phyloP scores from a whole-genome alignment of 2,329 filamentous ascomycete species.

The Monosporascus sp. region DNA sequence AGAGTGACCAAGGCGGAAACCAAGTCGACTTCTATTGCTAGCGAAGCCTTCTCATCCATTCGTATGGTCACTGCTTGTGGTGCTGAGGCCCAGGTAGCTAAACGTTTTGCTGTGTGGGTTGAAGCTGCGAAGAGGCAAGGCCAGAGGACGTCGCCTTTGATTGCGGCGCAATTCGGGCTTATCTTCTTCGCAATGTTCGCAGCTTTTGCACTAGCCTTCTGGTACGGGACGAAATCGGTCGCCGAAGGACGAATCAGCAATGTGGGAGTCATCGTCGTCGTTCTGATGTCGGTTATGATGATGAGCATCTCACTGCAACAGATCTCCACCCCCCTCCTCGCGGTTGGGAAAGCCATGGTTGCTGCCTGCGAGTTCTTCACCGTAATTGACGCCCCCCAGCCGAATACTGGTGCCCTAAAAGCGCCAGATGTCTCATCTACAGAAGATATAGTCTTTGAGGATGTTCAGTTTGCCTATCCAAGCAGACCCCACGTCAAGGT shows the following conservation, averaged over 20 bases:
- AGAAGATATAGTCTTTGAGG: constrained; percentile 54
- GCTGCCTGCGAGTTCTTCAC: constrained; percentile 54
- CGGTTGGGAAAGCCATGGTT: constrained; percentile 51
- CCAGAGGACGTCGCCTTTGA: constrained; percentile 42
- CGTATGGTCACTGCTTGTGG: constrained; percentile 60
- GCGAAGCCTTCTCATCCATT: constrained; percentile 55
- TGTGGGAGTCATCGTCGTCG: constrained; percentile 50
- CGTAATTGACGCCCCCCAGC: constrained; percentile 46
- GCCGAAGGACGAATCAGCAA: constrained; percentile 40
- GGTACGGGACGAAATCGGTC: constrained; percentile 53
- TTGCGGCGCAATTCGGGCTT: constrained; percentile 48
- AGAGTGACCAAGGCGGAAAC: constrained; percentile 47
- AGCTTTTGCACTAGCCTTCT: constrained; percentile 55
- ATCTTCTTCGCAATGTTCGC: constrained; percentile 50
- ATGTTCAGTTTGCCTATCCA: constrained; percentile 70
- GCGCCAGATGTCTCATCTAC: constrained; percentile 44
- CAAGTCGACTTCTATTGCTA: constrained; percentile 54
- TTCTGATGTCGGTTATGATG: constrained; percentile 55
- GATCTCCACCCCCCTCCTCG: constrained; percentile 53
- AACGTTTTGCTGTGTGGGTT: constrained; percentile 50
- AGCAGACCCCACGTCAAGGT: constrained; percentile 59
- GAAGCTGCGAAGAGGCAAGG: constrained; percentile 48
- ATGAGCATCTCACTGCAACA: constrained; percentile 52
- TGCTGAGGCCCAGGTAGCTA: constrained; percentile 49
- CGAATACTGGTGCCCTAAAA: constrained; percentile 34